Evolutionary conservation across 257 asterid species (phyloP).

Genomic region (Handroanthus guayacan): DNA sequence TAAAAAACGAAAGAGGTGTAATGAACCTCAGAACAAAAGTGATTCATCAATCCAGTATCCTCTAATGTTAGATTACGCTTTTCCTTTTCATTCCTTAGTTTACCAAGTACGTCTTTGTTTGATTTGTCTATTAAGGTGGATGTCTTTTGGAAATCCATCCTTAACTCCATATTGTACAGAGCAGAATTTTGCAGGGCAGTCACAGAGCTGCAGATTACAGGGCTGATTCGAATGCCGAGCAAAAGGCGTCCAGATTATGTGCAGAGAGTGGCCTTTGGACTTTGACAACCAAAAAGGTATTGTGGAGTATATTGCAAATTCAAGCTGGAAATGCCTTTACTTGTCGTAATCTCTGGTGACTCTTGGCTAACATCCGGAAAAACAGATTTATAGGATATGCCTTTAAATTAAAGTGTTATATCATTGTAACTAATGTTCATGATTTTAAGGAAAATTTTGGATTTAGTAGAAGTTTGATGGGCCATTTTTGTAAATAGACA

Average conservation of each 20-base stretch:
- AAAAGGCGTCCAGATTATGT: constrained; percentile 94
- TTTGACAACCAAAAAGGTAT: constrained; percentile 39
- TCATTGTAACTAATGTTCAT: too few relatives aligned
- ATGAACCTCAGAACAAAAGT: constrained; percentile 45
- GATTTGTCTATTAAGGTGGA: too few relatives aligned
- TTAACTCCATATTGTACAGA: constrained; percentile 58
- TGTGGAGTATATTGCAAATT: not conserved
- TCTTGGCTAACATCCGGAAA: not conserved
- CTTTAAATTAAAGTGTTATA: too few relatives aligned
- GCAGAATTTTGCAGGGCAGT: constrained; percentile 95
- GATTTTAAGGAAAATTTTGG: too few relatives aligned
- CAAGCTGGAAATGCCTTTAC: not conserved
- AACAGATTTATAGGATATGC: too few relatives aligned
- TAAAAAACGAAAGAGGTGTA: constrained; percentile 61
- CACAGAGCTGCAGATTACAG: constrained; percentile 84
- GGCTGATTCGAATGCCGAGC: constrained; percentile 91
- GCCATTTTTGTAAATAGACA: too few relatives aligned
- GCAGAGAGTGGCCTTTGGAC: constrained; percentile 92
- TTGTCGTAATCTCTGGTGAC: not conserved
- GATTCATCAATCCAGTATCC: constrained; percentile 93
- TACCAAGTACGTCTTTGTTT: not conserved
- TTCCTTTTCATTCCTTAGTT: not conserved
- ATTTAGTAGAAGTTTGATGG: too few relatives aligned
- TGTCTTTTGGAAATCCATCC: constrained; percentile 37
- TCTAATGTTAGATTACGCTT: constrained; percentile 23